These are phyloP conservation scores for Neurospora pannonica DNA, from an alignment of 495 filamentous ascomycete genomes.

Conservation along the genomic window DNA sequence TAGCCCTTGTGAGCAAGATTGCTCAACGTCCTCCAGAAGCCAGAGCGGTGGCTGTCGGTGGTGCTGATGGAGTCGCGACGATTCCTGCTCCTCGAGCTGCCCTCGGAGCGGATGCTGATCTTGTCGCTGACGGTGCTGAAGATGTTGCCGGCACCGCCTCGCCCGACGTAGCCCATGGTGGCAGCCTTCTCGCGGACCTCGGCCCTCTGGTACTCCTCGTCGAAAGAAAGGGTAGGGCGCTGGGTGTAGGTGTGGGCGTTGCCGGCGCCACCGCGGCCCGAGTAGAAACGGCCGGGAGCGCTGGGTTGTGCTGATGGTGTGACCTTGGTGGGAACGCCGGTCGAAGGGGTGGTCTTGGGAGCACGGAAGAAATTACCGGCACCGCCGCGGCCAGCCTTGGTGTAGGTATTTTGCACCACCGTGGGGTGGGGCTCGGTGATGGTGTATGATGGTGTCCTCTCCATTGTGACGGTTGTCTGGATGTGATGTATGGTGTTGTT, in stretches of 20 bases:
- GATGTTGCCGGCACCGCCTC: slow-evolving; percentile 83
- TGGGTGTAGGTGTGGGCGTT: slow-evolving; percentile 61
- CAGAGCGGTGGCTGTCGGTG: slow-evolving; percentile 12
- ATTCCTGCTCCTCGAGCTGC: slow-evolving; percentile 17
- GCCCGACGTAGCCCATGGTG: slow-evolving; percentile 62
- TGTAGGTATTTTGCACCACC: slow-evolving; percentile 50
- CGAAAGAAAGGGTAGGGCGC: slow-evolving; percentile 75
- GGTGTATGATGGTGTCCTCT: slow-evolving; percentile 38
- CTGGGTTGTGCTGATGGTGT: slow-evolving; percentile 8
- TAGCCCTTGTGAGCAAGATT: slow-evolving; percentile 6
- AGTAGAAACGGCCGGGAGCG: slow-evolving; percentile 51
- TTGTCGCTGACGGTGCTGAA: slow-evolving; percentile 19
- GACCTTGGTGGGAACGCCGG: slow-evolving; percentile 25
- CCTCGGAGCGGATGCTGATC: slow-evolving; percentile 9
- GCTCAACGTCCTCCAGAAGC: slow-evolving; percentile 18
- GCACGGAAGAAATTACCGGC: slow-evolving; percentile 78
- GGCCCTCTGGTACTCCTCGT: slow-evolving; percentile 74
- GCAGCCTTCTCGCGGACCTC: slow-evolving; percentile 48
- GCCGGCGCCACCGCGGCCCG: slow-evolving; percentile 83
- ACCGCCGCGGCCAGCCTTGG: slow-evolving; percentile 78
- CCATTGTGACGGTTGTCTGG: slow-evolving; percentile 24
- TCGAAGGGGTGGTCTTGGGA: slow-evolving; percentile 45
- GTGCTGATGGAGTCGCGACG: slow-evolving; percentile 26
- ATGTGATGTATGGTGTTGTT: slow-evolving; percentile 12
- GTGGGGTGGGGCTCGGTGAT: slow-evolving; percentile 77